phyloP scores from a whole-genome alignment of 1,284 basidiomycete species.

The Apiotrichum gracile region DNA sequence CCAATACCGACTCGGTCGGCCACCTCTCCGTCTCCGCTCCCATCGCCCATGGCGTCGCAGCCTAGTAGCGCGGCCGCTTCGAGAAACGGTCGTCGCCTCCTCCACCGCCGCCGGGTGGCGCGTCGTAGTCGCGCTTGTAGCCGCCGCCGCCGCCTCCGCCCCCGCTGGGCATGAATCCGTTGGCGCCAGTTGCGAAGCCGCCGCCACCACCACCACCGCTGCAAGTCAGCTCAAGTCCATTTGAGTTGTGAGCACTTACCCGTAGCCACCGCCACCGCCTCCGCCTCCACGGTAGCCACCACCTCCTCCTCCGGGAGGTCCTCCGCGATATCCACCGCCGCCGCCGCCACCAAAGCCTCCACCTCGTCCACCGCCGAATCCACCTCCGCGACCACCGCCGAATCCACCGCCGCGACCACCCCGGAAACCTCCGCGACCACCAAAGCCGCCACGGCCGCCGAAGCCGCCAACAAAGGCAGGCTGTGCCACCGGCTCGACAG shows the following conservation, averaged over 20 bases:
- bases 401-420: conserved; percentile 32
- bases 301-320: conserved; percentile 20
- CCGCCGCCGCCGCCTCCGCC: conserved; percentile 18
- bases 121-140: conserved; percentile 38
- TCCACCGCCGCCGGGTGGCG: conserved; percentile 51
- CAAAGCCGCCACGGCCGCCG: conserved; percentile 24
- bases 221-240: neutral
- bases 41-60: no score
- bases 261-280: conserved; percentile 18
- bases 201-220: conserved; percentile 3
- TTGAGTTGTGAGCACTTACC: neutral
- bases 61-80: conserved; percentile 57
- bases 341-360: conserved; percentile 32
- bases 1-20: neutral
- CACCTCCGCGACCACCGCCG: conserved; percentile 19
- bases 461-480: conserved; percentile 12
- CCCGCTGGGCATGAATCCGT: conserved; percentile 12
- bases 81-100: conserved; percentile 71
- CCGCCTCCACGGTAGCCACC: conserved; percentile 25
- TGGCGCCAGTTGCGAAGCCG: conserved; percentile 4
- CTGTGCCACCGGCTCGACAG: conserved; percentile 47
- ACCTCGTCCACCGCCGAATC: conserved; percentile 20
- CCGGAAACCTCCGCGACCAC: conserved; percentile 46
- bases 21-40: no score
- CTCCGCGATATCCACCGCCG: conserved; percentile 18